Percentiles rank a stretch among this genome's conserved stretches.
phyloP scores from a whole-genome alignment of 306 rosid genomes.

The Malus sieversii region DNA sequence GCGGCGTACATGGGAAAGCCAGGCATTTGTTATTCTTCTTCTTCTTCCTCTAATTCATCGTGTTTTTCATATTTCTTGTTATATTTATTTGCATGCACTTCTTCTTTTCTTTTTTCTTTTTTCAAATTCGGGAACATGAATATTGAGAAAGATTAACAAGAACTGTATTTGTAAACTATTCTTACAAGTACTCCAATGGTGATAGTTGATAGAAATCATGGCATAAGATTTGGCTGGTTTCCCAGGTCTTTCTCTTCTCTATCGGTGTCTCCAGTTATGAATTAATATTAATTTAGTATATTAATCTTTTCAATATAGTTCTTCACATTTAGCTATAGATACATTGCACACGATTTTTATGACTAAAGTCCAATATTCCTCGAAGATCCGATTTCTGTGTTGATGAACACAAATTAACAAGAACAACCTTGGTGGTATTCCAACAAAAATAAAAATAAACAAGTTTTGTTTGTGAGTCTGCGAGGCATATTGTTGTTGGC shows the following conservation, averaged over 20 bases:
- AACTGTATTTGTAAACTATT: slow-evolving; percentile 21
- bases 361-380: neutral
- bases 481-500: neutral
- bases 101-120: neutral
- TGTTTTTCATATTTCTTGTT: neutral
- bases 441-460: no score
- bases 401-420: neutral
- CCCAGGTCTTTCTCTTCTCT: slow-evolving; percentile 21
- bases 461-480: neutral
- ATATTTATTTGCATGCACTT: neutral
- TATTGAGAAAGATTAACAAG: slow-evolving; percentile 13
- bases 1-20: slow-evolving; percentile 96
- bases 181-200: slow-evolving; percentile 19
- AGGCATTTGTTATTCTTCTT: slow-evolving; percentile 60
- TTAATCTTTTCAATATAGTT: neutral
- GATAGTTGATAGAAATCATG: slow-evolving; percentile 8
- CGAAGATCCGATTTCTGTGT: neutral
- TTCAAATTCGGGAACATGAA: slow-evolving; percentile 15
- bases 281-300: neutral
- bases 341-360: neutral
- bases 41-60: neutral
- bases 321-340: neutral
- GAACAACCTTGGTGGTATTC: neutral
- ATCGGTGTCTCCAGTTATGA: neutral
- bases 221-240: slow-evolving; percentile 53